A percentile compares a stretch with the other conserved stretches of the same genome.
Evolutionary conservation across 2,329 filamentous ascomycete species (phyloP).

Genomic region (Hypomyces perniciosus): DNA sequence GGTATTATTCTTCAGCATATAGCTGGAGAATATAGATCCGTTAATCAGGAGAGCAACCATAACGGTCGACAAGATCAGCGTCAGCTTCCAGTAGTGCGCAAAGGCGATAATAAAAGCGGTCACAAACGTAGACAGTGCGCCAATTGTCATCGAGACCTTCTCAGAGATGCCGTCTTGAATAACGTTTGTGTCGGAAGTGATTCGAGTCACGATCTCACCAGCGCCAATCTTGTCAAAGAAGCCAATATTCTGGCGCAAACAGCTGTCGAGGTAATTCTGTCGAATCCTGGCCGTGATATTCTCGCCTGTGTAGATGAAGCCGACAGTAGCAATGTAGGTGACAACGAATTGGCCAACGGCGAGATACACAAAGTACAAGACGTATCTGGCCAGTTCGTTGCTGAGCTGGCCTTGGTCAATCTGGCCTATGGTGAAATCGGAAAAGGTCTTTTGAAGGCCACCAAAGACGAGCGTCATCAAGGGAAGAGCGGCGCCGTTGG

Average conservation of each 20-base stretch:
- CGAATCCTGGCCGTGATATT: slow-evolving; percentile 74
- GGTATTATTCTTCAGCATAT: slow-evolving; percentile 78
- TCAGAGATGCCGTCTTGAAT: slow-evolving; percentile 92
- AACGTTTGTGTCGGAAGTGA: slow-evolving; percentile 88
- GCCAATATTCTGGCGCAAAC: slow-evolving; percentile 81
- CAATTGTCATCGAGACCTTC: slow-evolving; percentile 73
- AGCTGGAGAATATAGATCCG: slow-evolving; percentile 67
- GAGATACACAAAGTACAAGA: slow-evolving; percentile 81
- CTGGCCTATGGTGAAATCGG: slow-evolving; percentile 37
- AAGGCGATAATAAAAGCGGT: slow-evolving; percentile 89
- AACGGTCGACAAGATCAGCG: slow-evolving; percentile 77
- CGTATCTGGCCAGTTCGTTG: slow-evolving; percentile 52
- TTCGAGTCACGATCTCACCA: slow-evolving; percentile 89
- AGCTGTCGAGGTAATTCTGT: slow-evolving; percentile 75
- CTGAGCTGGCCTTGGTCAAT: slow-evolving; percentile 52
- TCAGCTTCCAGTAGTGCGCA: slow-evolving; percentile 86
- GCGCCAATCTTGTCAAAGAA: slow-evolving; percentile 91
- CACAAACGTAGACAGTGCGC: slow-evolving; percentile 74
- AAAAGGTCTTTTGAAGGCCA: slow-evolving; percentile 65
- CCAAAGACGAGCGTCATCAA: slow-evolving; percentile 81
- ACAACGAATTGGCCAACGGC: slow-evolving; percentile 74
- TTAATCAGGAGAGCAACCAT: slow-evolving; percentile 72
- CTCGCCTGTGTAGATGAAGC: slow-evolving; percentile 84
- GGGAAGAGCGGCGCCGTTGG: slow-evolving; percentile 67
- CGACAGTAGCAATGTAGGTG: slow-evolving; percentile 73